These are phyloP conservation scores for Myriosclerotinia curreyana DNA, from an alignment of 2,329 filamentous ascomycete species.

Conservation along the genomic window DNA sequence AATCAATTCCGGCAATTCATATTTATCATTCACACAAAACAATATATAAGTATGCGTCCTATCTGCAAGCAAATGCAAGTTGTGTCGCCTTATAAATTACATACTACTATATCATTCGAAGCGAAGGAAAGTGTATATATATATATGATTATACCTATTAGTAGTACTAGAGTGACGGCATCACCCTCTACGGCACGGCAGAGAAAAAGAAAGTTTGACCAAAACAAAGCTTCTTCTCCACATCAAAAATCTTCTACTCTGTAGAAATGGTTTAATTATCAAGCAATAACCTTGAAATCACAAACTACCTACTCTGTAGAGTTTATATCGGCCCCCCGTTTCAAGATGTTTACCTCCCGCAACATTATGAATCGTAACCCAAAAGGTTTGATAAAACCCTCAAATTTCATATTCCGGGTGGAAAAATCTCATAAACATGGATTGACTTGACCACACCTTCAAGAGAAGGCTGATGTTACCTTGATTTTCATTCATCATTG, in stretches of 20 bases:
- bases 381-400: not conserved
- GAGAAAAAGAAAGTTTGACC: not conserved
- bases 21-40: too few species aligned
- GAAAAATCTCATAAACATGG: not conserved
- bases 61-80: too few species aligned
- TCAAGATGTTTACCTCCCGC: too few species aligned
- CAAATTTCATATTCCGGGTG: not conserved
- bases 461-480: slow-evolving; percentile 12
- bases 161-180: not conserved
- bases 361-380: too few species aligned
- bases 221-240: slow-evolving; percentile 4
- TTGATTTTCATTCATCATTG: slow-evolving; percentile 1
- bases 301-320: too few species aligned
- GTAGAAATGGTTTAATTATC: not conserved
- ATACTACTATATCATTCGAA: too few species aligned
- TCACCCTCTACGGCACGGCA: not conserved
- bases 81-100: too few species aligned
- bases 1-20: too few species aligned
- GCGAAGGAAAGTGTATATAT: too few species aligned
- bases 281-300: not conserved
- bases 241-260: not conserved
- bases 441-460: slow-evolving; percentile 11
- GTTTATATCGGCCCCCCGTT: too few species aligned
- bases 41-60: too few species aligned
- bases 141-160: too few species aligned